Base-by-base conservation (phyloP, 2,329 filamentous ascomycete genomes). In the Epichloe scottii region DNA sequence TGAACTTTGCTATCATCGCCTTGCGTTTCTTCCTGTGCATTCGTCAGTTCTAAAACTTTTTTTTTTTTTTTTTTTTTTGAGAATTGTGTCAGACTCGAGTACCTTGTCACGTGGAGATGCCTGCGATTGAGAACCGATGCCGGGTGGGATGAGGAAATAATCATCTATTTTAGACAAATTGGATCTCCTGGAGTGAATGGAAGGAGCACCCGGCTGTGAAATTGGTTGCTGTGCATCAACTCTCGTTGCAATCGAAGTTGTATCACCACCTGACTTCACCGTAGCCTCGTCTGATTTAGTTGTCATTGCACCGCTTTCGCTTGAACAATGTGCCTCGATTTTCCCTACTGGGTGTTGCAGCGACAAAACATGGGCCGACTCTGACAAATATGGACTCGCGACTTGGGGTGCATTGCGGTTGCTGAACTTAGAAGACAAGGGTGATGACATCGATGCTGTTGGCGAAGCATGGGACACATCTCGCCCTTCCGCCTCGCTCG, bases 281-380 rank as follows among this genome's bases (percentile, higher is more conserved):
- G 44, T 34, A 26, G 19, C 33, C 10, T 40, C 45, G 14, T 50
- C 42, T 8, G 52, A 53, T 44, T 21, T 7, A 33, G 37, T 49
- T n/a, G 54, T 42, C 42, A 57, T 1, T 51, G 26, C 30, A 45
- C 51, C 48, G 10, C 45, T 52, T 26, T 57, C 52, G 23, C n/a
- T 53, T 1, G 49, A 46, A 5, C 50, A 41, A n/a, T 54, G 46
- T 6, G 58, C 38, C 39, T 55, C 41, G 3, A 39, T 19, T 6
- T 38, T 11, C n/a, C 51, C 43, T 3, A 58, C 47, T 1, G 63
- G 64, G 37, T 58, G 63, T 51, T 77, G 74, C 3, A 77, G 57
- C 0, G 72, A 75, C 3, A 68, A 62, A 0, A 77, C 72, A 52
- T 76, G 74, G 0, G 70, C 71, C 15, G 69, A 68, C 54, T 77